Percentiles rank a stretch among this genome's conserved stretches.
Evolutionary conservation across 2,329 filamentous ascomycete genomes (phyloP).

Genomic region (Dactylellina leptospora): DNA sequence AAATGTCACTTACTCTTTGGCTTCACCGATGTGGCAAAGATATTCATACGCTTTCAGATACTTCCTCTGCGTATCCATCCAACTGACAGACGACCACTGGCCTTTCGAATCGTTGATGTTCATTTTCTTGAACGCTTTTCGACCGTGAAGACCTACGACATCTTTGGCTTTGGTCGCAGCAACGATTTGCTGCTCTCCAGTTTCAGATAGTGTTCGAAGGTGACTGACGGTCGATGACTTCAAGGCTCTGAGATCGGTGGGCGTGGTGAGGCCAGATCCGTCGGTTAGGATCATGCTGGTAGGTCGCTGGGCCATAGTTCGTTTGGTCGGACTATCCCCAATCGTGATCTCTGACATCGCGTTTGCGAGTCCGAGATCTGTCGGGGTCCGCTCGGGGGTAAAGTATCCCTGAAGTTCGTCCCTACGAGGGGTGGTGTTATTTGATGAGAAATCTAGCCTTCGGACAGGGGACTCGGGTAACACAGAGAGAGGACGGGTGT

Average conservation of each 20-base stretch:
- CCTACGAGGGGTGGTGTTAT: slow-evolving; percentile 34
- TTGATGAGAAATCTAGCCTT: slow-evolving; percentile 43
- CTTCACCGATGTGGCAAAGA: slow-evolving; percentile 97
- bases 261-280: slow-evolving; percentile 33
- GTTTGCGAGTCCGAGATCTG: slow-evolving; percentile 27
- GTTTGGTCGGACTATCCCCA: slow-evolving; percentile 19
- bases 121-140: slow-evolving; percentile 70
- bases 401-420: slow-evolving; percentile 39
- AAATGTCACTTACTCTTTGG: slow-evolving; percentile 72
- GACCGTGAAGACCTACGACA: slow-evolving; percentile 84
- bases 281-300: slow-evolving; percentile 44
- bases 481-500: slow-evolving; percentile 21
- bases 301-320: slow-evolving; percentile 44
- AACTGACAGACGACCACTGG: slow-evolving; percentile 81
- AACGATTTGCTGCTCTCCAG: slow-evolving; percentile 76
- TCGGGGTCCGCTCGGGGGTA: slow-evolving; percentile 36
- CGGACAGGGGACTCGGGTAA: slow-evolving; percentile 32
- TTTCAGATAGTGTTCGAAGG: slow-evolving; percentile 82
- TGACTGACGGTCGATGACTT: slow-evolving; percentile 90
- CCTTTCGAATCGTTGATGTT: slow-evolving; percentile 65
- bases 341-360: slow-evolving; percentile 41
- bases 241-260: slow-evolving; percentile 61
- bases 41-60: slow-evolving; percentile 98
- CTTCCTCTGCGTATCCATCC: slow-evolving; percentile 99
- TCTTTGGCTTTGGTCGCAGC: slow-evolving; percentile 79